These are phyloP conservation scores for Hypoxylon trugodes DNA, from an alignment of 495 filamentous ascomycete species.

Conservation along the genomic window DNA sequence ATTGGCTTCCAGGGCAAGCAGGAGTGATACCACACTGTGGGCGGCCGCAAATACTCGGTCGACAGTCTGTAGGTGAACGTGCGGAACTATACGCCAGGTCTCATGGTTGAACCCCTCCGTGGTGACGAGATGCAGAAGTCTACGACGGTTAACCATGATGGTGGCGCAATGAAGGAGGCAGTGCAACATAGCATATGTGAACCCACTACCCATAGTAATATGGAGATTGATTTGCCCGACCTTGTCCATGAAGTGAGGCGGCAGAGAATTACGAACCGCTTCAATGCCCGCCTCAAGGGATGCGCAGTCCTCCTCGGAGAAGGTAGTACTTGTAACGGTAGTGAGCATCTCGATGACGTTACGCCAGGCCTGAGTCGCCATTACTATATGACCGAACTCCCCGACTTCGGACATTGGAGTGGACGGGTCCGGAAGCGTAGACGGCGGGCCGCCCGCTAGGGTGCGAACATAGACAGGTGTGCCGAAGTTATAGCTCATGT, in stretches of 20 bases:
- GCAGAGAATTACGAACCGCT: conserved; percentile 52
- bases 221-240: conserved; percentile 59
- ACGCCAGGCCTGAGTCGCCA: conserved; percentile 61
- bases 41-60: conserved; percentile 59
- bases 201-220: conserved; percentile 62
- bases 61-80: conserved; percentile 50
- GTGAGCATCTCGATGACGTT: conserved; percentile 63
- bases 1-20: conserved; percentile 55
- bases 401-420: conserved; percentile 53
- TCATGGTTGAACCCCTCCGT: conserved; percentile 56
- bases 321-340: conserved; percentile 53
- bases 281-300: conserved; percentile 57
- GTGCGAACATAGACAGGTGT: conserved; percentile 58
- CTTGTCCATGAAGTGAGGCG: conserved; percentile 60
- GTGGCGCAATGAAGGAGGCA: conserved; percentile 59
- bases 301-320: conserved; percentile 54
- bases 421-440: conserved; percentile 43
- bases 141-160: conserved; percentile 61
- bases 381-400: conserved; percentile 60
- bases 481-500: conserved; percentile 60
- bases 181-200: conserved; percentile 61
- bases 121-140: conserved; percentile 58
- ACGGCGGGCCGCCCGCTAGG: conserved; percentile 49
- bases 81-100: conserved; percentile 52
- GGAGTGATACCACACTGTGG: conserved; percentile 57